Evolutionary conservation across 164 flowering plant species (phyloP).

Genomic region (Macadamia integrifolia): DNA sequence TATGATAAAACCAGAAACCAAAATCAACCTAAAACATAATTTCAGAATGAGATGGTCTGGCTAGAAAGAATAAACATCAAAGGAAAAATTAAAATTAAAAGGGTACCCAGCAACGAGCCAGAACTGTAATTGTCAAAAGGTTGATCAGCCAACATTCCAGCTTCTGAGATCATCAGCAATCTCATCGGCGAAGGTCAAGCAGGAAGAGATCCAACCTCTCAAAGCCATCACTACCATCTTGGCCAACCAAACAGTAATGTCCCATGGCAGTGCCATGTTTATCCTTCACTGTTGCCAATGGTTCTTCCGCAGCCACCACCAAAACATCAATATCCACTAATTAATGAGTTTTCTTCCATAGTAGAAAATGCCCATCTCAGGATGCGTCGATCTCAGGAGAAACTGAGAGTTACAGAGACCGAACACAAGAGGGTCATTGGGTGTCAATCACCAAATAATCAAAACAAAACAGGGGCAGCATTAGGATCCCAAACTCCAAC

Average conservation of each 20-base stretch:
- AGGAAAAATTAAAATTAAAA: not conserved
- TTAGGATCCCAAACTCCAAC: no score
- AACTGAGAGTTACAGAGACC: no score
- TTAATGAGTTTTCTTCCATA: not conserved
- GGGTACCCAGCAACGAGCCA: conserved; percentile 1
- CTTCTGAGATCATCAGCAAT: conserved; percentile 57
- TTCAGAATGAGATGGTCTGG: not conserved
- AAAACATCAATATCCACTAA: conserved; percentile 6
- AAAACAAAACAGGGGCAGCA: no score
- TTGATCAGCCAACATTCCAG: conserved; percentile 65
- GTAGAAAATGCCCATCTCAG: not conserved
- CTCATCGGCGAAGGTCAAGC: conserved; percentile 70
- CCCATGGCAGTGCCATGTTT: conserved; percentile 69
- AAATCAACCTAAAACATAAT: not conserved
- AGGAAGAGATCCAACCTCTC: conserved; percentile 65
- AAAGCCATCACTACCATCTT: conserved; percentile 65
- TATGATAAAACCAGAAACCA: not conserved
- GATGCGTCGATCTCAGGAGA: not conserved
- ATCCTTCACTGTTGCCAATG: not conserved
- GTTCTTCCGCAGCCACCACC: not conserved
- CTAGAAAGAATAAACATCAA: no score
- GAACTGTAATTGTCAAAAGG: not conserved
- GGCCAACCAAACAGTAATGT: conserved; percentile 44
- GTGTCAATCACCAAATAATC: no score
- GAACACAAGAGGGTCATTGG: no score